These are phyloP conservation scores for Bromus sterilis DNA, from an alignment of 176 grass and related monocot species.

Conservation along the genomic window DNA sequence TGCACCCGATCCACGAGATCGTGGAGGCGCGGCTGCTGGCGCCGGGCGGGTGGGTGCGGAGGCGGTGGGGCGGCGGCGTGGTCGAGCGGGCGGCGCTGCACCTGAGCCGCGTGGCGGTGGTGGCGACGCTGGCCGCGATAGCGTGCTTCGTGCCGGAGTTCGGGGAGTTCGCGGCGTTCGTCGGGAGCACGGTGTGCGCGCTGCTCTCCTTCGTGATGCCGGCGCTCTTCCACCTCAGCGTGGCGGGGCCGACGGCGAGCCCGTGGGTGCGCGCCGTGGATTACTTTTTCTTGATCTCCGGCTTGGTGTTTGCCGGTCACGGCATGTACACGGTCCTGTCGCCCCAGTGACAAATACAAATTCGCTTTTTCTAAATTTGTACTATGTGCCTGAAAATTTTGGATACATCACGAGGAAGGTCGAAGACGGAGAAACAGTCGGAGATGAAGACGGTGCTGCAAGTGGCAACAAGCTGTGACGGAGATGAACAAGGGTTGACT, in stretches of 20 bases:
- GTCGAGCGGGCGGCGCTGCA: slow-evolving; percentile 36
- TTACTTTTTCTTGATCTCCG: slow-evolving; percentile 49
- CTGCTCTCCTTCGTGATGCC: slow-evolving; percentile 89
- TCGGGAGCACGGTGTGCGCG: slow-evolving; percentile 81
- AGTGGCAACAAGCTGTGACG: too few relatives aligned
- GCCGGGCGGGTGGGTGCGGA: slow-evolving; percentile 36
- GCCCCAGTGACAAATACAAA: not conserved
- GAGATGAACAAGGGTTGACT: too few relatives aligned
- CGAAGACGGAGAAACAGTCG: too few relatives aligned
- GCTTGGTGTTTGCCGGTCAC: slow-evolving; percentile 50
- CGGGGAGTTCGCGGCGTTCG: slow-evolving; percentile 60
- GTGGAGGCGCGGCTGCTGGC: slow-evolving; percentile 50
- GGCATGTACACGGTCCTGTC: slow-evolving; percentile 37
- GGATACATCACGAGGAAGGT: too few relatives aligned
- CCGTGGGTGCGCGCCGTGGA: slow-evolving; percentile 36
- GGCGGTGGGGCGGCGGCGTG: not conserved
- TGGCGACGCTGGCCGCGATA: slow-evolving; percentile 42
- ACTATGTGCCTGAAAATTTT: too few relatives aligned
- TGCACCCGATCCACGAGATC: slow-evolving; percentile 95
- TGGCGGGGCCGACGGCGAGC: slow-evolving; percentile 32
- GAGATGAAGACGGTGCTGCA: too few relatives aligned
- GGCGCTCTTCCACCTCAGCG: slow-evolving; percentile 62
- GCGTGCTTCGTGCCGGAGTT: slow-evolving; percentile 86
- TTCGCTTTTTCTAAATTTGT: too few relatives aligned
- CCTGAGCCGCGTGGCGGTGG: slow-evolving; percentile 44